Conservation (phyloP, 139 green algal species). For the Klebsormidium nitens region DNA sequence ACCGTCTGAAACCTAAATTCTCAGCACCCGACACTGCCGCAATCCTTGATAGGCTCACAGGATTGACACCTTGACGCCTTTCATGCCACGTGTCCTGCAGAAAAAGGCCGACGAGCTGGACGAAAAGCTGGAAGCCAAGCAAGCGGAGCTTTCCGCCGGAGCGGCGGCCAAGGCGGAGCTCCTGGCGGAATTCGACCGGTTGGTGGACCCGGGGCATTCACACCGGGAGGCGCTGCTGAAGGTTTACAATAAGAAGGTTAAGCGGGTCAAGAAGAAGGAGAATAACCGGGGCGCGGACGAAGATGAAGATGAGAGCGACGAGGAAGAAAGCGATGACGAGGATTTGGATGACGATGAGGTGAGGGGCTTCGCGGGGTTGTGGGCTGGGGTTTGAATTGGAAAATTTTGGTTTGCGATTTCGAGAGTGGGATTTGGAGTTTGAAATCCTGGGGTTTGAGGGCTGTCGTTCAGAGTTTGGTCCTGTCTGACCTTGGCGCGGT, state of each 20-base stretch:
- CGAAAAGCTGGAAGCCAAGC: slow-evolving; percentile 32
- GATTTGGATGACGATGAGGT: slow-evolving; percentile 39
- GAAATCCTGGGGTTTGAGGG: too few relatives aligned
- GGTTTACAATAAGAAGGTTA: slow-evolving; percentile 65
- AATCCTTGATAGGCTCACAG: too few relatives aligned
- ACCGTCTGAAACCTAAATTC: too few relatives aligned
- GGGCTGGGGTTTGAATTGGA: slow-evolving; percentile 20
- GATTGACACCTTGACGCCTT: too few relatives aligned
- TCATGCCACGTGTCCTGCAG: too few relatives aligned
- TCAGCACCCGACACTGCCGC: too few relatives aligned
- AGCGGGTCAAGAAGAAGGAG: slow-evolving; percentile 60
- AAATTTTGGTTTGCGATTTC: neutral
- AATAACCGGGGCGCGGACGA: slow-evolving; percentile 31
- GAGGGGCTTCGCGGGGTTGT: slow-evolving; percentile 43
- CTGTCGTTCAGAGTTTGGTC: too few relatives aligned
- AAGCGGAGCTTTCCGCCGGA: slow-evolving; percentile 17
- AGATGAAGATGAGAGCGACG: slow-evolving; percentile 44
- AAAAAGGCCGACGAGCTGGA: slow-evolving; percentile 38
- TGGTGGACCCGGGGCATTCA: slow-evolving; percentile 51
- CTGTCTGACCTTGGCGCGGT: too few relatives aligned
- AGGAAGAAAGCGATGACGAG: slow-evolving; percentile 34
- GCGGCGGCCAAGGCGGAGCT: slow-evolving; percentile 21
- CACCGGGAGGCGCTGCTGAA: slow-evolving; percentile 60
- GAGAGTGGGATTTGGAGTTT: too few relatives aligned
- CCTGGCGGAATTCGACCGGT: slow-evolving; percentile 47